Conservation (phyloP, 2,329 filamentous ascomycete genomes). For the Teratosphaeria pseudoeucalypti region DNA sequence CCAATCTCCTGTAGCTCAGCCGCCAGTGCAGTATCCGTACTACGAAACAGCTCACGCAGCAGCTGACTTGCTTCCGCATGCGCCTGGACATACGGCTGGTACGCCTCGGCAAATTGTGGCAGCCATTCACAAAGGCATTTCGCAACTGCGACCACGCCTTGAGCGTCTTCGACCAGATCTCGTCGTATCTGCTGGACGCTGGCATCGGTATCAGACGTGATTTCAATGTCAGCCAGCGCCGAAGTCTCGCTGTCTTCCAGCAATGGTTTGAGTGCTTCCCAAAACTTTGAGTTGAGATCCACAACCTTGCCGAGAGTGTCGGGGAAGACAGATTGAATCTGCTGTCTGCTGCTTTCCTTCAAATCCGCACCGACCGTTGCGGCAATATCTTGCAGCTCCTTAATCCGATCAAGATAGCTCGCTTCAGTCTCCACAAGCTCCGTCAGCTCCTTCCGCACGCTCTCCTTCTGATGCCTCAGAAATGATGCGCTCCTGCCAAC, state of each 20-base stretch:
- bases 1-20: constrained; percentile 71
- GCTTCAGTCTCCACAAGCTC: constrained; percentile 91
- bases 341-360: constrained; percentile 62
- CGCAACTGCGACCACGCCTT: constrained; percentile 65
- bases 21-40: constrained; percentile 72
- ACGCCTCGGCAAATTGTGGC: constrained; percentile 80
- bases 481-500: constrained; percentile 71
- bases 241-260: constrained; percentile 77
- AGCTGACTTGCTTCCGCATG: constrained; percentile 79
- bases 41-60: constrained; percentile 64
- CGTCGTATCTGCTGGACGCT: constrained; percentile 32
- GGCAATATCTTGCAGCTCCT: constrained; percentile 75
- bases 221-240: constrained; percentile 65
- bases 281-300: constrained; percentile 68
- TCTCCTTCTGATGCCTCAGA: constrained; percentile 69
- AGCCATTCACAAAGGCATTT: constrained; percentile 84
- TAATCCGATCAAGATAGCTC: constrained; percentile 60
- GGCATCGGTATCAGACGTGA: constrained; percentile 31
- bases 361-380: constrained; percentile 73
- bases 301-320: constrained; percentile 69
- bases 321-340: constrained; percentile 66
- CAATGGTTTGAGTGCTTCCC: constrained; percentile 62
- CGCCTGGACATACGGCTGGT: constrained; percentile 83
- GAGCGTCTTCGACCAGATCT: constrained; percentile 50
- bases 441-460: constrained; percentile 74